Evolutionary conservation across 1,284 basidiomycete genomes (phyloP).

Genomic region (Vanrija humicola): DNA sequence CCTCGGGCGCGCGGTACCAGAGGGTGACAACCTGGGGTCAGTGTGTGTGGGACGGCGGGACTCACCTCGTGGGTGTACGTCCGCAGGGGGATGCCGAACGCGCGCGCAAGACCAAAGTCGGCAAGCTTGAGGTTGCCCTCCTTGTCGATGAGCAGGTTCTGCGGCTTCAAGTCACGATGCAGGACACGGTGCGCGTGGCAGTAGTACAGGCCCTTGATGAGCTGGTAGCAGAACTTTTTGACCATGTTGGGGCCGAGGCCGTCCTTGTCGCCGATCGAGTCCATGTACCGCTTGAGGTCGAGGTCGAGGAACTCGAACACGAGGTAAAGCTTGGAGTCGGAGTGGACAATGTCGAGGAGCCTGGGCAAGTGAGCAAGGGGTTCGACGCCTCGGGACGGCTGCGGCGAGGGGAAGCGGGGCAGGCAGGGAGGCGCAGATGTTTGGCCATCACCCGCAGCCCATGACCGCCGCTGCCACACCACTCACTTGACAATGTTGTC

Average conservation of each 20-base stretch:
- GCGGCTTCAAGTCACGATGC: conserved; percentile 95
- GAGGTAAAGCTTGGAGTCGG: conserved; percentile 94
- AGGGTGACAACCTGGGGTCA: conserved; percentile 80
- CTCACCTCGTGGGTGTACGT: conserved; percentile 91
- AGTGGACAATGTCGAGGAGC: conserved; percentile 97
- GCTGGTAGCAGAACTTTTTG: conserved; percentile 70
- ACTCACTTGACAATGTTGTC: conserved; percentile 79
- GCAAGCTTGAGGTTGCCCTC: conserved; percentile 95
- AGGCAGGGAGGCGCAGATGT: neutral
- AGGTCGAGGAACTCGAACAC: conserved; percentile 99
- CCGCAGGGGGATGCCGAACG: conserved; percentile 93
- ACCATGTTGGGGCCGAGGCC: conserved; percentile 91
- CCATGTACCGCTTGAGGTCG: conserved; percentile 99
- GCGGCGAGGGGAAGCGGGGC: too few species aligned
- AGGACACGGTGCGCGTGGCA: conserved; percentile 98
- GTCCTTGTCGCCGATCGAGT: conserved; percentile 91
- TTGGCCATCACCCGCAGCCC: neutral
- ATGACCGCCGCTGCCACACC: neutral
- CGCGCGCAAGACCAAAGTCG: conserved; percentile 89
- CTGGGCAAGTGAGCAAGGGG: conserved; percentile 53
- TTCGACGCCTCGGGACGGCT: neutral
- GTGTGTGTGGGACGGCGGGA: neutral
- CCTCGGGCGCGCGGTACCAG: conserved; percentile 99
- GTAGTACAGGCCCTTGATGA: conserved; percentile 95
- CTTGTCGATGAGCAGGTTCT: conserved; percentile 95